Evolutionary conservation across 2,329 filamentous ascomycete species (phyloP).

Genomic region (Alternaria triticina): DNA sequence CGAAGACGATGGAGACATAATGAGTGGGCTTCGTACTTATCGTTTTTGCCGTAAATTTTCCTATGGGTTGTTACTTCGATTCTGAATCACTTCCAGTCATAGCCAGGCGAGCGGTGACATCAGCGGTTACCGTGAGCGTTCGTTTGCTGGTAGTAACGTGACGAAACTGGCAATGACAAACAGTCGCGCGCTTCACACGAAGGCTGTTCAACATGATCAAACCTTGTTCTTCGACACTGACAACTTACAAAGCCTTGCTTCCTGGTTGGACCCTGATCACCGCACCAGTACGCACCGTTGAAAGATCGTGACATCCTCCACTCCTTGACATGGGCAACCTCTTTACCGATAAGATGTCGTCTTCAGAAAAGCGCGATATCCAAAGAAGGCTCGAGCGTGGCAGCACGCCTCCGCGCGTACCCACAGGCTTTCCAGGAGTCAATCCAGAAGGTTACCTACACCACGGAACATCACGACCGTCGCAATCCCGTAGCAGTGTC

Average conservation of each 20-base stretch:
- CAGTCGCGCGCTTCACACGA: not conserved
- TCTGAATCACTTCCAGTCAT: not conserved
- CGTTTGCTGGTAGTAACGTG: not conserved
- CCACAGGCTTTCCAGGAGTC: not conserved
- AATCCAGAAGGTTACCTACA: not conserved
- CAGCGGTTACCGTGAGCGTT: not conserved
- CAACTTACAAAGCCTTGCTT: not conserved
- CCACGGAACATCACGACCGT: fast-evolving
- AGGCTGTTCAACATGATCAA: not conserved
- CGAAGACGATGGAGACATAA: not conserved
- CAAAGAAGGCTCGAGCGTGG: not conserved
- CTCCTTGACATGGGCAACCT: not conserved
- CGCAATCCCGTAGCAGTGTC: not conserved
- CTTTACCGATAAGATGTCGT: not conserved
- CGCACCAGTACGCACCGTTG: not conserved
- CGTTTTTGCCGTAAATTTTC: too few species aligned
- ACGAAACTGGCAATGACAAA: not conserved
- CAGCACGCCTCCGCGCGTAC: not conserved
- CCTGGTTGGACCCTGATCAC: not conserved
- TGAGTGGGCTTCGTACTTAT: too few species aligned
- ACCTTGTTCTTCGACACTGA: too few species aligned
- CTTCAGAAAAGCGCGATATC: not conserved
- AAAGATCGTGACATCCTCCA: not conserved
- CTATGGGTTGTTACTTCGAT: too few species aligned
- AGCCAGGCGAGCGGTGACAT: not conserved